Base-by-base conservation (phyloP, 2,329 filamentous ascomycete species). In the Curvularia sp. region DNA sequence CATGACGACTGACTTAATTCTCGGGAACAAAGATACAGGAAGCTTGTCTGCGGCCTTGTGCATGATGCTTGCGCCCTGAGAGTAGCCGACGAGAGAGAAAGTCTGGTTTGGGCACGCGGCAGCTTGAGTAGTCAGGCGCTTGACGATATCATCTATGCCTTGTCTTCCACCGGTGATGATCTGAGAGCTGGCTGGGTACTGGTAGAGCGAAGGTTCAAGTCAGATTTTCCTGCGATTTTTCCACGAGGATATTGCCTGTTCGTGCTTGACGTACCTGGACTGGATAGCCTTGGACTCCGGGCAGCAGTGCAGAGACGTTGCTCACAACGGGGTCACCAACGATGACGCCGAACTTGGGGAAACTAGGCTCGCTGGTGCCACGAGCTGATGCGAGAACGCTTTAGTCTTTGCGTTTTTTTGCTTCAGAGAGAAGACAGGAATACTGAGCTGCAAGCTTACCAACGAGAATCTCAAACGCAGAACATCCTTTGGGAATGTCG, bases 211-310 rank as follows among this genome's bases (percentile, higher is more conserved):
- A 5, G 28, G 19, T 32, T 27, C 2, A 28, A 3, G 9, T 32
- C 18, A 46, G 43, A 30, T 18, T 10, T 19, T 18, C 2, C 10
- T 10, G 19, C 15, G 18, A n/a, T 19, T 5, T 19, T 5, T 18
- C 25, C n/a, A 19, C 15, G 8, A 5, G 25, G 12, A 23, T 19
- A 3, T 30, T 46, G 7, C 2, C 2, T 32, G 1, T 21, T 19
- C 9, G 12, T 13, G 13, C n/a, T 28, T 3, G 15, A 34, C 34
- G 15, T 55, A 55, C 53, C 45, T 55, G 45, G 15, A 55, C 53
- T 21, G 53, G 53, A 34, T 55, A 55, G 8, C 53, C 53, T n/a
- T 55, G 53, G 10, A 55, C 53, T 13, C 53, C 45, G n/a, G 53
- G 28, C 19, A 55, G 45, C 15, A 32, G 34, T 23, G 45, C 46